Conservation (phyloP, 345 rosid genomes). For the Aegle marmelos region DNA sequence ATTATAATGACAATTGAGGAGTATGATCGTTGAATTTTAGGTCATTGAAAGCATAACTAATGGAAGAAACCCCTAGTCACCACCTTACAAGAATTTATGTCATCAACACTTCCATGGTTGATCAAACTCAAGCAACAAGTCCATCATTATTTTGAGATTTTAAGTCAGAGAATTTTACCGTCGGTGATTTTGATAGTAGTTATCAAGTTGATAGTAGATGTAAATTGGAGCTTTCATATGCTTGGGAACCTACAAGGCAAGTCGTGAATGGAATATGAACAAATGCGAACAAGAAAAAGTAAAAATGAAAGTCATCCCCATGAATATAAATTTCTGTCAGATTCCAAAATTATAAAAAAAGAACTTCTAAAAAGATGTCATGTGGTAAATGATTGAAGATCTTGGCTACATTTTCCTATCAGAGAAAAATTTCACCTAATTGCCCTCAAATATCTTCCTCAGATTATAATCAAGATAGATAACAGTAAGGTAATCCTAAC, state of each 20-base stretch:
- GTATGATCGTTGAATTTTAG: neutral
- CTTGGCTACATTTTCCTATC: neutral
- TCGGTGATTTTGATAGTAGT: conserved; percentile 83
- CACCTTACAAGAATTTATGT: neutral
- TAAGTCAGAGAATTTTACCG: conserved; percentile 42
- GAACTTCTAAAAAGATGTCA: neutral
- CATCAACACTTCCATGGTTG: neutral
- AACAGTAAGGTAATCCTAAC: neutral
- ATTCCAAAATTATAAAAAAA: neutral
- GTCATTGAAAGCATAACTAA: neutral
- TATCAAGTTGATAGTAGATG: conserved; percentile 83
- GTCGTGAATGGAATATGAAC: conserved; percentile 3
- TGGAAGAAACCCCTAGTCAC: neutral
- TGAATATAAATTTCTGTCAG: neutral
- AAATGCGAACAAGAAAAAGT: conserved; percentile 1
- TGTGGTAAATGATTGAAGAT: neutral
- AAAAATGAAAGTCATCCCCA: neutral
- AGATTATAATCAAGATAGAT: neutral
- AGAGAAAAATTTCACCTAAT: neutral
- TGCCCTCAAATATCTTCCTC: neutral
- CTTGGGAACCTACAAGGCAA: conserved; percentile 54
- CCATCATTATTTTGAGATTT: neutral
- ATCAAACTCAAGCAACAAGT: conserved; percentile 6
- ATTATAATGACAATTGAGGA: neutral
- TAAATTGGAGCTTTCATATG: conserved; percentile 82